Conservation (phyloP, 352 stramenopile genomes). For the Phytophthora pini region DNA sequence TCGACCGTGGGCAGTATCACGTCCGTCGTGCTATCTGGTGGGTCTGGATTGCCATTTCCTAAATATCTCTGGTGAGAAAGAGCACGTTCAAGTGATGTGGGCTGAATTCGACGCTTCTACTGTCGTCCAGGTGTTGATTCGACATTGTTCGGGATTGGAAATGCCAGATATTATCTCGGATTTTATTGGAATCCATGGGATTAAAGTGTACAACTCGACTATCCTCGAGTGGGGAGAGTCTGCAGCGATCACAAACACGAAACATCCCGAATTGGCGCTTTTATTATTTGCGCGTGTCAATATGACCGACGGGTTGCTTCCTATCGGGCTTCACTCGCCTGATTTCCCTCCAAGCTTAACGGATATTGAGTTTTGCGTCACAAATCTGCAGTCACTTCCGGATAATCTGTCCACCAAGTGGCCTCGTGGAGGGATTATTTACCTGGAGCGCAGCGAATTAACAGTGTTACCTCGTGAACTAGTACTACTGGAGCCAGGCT, state of each 20-base stretch:
- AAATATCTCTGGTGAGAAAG: conserved; percentile 13
- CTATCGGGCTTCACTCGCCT: conserved; percentile 32
- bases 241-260: conserved; percentile 25
- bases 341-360: conserved; percentile 36
- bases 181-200: conserved; percentile 29
- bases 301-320: conserved; percentile 39
- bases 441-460: conserved; percentile 31
- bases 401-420: conserved; percentile 40
- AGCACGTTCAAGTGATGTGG: conserved; percentile 18
- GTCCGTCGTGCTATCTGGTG: conserved; percentile 37
- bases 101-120: conserved; percentile 29
- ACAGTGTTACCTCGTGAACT: conserved; percentile 19
- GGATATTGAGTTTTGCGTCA: conserved; percentile 47
- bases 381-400: conserved; percentile 39
- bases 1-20: conserved; percentile 33
- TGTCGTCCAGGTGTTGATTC: conserved; percentile 35
- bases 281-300: conserved; percentile 43
- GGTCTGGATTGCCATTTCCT: conserved; percentile 34
- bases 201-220: conserved; percentile 53
- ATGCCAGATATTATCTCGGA: conserved; percentile 24
- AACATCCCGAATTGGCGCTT: conserved; percentile 31
- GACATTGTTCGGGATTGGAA: conserved; percentile 38
- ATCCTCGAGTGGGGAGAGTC: conserved; percentile 32
- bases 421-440: conserved; percentile 15
- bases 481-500: conserved; percentile 10